Evolutionary conservation across 768 basidiomycete genomes (phyloP), one percentile per base, ranked within the genome.

Genomic region (Mycena maculata): DNA sequence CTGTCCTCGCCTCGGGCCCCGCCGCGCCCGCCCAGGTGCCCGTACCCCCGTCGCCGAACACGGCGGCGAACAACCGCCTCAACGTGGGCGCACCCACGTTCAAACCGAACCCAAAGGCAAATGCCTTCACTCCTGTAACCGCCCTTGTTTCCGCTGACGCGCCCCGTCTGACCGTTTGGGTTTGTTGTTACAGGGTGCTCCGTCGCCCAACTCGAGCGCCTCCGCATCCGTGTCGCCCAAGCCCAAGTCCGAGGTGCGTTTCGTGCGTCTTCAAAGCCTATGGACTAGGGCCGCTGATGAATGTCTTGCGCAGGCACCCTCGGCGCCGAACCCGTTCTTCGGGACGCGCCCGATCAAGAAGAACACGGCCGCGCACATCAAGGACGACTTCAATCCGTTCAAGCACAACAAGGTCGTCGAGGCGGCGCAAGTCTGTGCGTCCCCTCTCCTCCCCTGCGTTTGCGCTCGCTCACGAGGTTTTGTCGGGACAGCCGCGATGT

Each of bases 361-460:
- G 80, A 86, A 84, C 59, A 74, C 85, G 4, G 84, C 88, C 25
- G 91, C 96, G 38, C 92, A 94, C 75, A 87, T 97, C 78, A 94
- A 97, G 81, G 95, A 98, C 72, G 97, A 98, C 76, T 99, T 99
- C 76, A 98, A 96, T 77, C 96, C 97, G 18, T 98, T 97, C 88
- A 94, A 94, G 80, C 88, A 91, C 73, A 87, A 87, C 75, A 94
- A 94, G 76, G 89, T 95, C 28, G 86, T 83, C 10, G 93, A 94
- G 59, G 88, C 95, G 9, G 79, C 86, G 27, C 85, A 88, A 74
- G 86, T 94, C 68, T 79, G 95, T 96, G 76, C 72, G 95, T 87
- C 16, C 60, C 28, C 25, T 20, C 20, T 20, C 22, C 63, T 52
- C 20, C 12, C 27, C 15, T 49, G 6, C 13, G 22, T 10, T 23